Evolutionary conservation across 345 rosid species (phyloP).

Genomic region (Bruguiera sexangula): DNA sequence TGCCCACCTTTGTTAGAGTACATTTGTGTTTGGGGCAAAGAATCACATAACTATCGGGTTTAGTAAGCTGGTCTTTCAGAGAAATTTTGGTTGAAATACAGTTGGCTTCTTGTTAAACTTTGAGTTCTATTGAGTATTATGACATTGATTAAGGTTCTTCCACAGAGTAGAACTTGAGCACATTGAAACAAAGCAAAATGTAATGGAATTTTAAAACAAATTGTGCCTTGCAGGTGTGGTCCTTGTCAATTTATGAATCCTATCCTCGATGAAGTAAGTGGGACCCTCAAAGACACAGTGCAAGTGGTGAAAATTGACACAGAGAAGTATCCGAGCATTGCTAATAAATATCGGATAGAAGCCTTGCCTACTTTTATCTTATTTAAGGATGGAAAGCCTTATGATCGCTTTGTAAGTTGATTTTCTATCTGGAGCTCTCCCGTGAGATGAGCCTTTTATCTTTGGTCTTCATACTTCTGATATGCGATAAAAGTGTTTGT

Average conservation of each 20-base stretch:
- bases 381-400: conserved; percentile 75
- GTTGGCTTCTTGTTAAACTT: too few species aligned
- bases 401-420: conserved; percentile 80
- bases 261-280: conserved; percentile 71
- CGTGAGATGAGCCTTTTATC: background rate
- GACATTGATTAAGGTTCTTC: too few species aligned
- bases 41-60: too few species aligned
- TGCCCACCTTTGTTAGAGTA: too few species aligned
- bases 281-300: conserved; percentile 56
- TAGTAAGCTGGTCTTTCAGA: too few species aligned
- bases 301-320: conserved; percentile 84
- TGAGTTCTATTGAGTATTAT: too few species aligned
- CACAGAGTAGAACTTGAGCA: background rate
- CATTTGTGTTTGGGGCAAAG: too few species aligned
- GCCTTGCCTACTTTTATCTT: conserved; percentile 88
- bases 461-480: background rate
- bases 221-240: conserved; percentile 66
- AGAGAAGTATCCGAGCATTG: conserved; percentile 81
- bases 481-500: background rate
- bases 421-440: background rate
- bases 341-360: conserved; percentile 63
- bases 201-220: background rate
- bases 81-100: too few species aligned
- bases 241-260: conserved; percentile 95
- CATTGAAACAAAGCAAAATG: background rate